These are phyloP conservation scores for Phytophthora pseudosyringae DNA, from an alignment of 352 stramenopile species.

Conservation along the genomic window DNA sequence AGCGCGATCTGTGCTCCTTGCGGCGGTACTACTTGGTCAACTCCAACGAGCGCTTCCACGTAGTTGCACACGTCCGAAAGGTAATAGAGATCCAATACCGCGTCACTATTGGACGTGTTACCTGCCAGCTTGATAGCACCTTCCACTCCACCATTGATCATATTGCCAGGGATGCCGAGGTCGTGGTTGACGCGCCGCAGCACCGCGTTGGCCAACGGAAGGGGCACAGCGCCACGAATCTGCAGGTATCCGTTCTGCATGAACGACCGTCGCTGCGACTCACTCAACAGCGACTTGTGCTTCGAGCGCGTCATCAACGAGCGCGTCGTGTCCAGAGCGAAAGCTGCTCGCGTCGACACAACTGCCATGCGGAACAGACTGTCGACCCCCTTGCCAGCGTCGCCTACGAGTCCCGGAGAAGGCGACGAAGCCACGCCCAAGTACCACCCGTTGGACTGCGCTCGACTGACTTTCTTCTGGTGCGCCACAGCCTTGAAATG, in stretches of 20 bases:
- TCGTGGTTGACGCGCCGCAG: slow-evolving; percentile 81
- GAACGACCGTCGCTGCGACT: slow-evolving; percentile 71
- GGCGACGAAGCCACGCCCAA: slow-evolving; percentile 39
- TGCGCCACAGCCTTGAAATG: slow-evolving; percentile 67
- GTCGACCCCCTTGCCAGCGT: slow-evolving; percentile 44
- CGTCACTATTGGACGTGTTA: slow-evolving; percentile 73
- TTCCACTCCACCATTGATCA: slow-evolving; percentile 81
- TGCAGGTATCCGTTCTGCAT: slow-evolving; percentile 78
- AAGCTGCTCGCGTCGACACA: slow-evolving; percentile 55
- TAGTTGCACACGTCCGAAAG: slow-evolving; percentile 58
- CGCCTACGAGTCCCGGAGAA: slow-evolving; percentile 49
- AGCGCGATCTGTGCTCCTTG: slow-evolving; percentile 75
- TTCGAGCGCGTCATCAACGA: slow-evolving; percentile 31
- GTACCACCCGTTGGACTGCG: slow-evolving; percentile 58
- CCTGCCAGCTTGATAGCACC: slow-evolving; percentile 70
- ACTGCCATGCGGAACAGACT: slow-evolving; percentile 61
- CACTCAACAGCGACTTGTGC: slow-evolving; percentile 45
- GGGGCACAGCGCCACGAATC: slow-evolving; percentile 64
- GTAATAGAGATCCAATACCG: slow-evolving; percentile 66
- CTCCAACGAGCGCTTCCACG: slow-evolving; percentile 67
- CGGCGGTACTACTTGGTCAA: slow-evolving; percentile 48
- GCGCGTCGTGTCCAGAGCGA: slow-evolving; percentile 48
- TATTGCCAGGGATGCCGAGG: slow-evolving; percentile 65
- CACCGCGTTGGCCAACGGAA: slow-evolving; percentile 60
- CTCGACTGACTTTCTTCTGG: slow-evolving; percentile 73